phyloP scores from a whole-genome alignment of 2,329 filamentous ascomycete species.

The Blastomyces gilchristii region DNA sequence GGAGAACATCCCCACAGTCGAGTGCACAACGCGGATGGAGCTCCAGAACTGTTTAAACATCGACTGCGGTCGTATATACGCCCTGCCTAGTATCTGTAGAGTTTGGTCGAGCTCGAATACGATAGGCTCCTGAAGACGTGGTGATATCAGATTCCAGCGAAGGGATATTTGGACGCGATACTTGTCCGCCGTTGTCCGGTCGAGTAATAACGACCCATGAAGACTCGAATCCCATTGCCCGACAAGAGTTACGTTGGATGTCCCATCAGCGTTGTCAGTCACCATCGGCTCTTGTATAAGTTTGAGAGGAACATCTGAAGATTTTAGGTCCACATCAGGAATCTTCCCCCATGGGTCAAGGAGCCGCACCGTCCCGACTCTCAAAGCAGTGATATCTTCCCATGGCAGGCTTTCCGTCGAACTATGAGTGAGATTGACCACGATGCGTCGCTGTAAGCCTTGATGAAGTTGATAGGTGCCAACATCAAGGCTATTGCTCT shows the following conservation, averaged over 20 bases:
- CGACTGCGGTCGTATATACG: conserved; percentile 74
- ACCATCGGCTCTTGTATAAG: conserved; percentile 68
- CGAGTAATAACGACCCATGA: conserved; percentile 84
- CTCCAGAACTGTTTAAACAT: conserved; percentile 84
- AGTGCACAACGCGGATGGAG: conserved; percentile 73
- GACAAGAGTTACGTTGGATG: conserved; percentile 71
- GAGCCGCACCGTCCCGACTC: conserved; percentile 70
- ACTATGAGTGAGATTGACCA: conserved; percentile 81
- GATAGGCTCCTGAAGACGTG: conserved; percentile 79
- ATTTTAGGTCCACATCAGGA: conserved; percentile 62
- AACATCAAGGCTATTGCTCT: conserved; percentile 70
- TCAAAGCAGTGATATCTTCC: conserved; percentile 68
- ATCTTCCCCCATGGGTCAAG: conserved; percentile 78
- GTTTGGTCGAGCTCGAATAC: conserved; percentile 71
- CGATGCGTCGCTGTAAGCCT: conserved; percentile 78
- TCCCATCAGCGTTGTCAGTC: conserved; percentile 80
- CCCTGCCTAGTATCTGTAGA: conserved; percentile 72
- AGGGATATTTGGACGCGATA: conserved; percentile 82
- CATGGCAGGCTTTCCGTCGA: conserved; percentile 81
- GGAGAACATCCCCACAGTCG: conserved; percentile 76
- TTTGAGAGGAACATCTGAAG: conserved; percentile 66
- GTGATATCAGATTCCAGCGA: conserved; percentile 74
- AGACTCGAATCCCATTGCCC: conserved; percentile 95
- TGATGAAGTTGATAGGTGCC: conserved; percentile 94
- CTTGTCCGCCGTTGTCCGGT: conserved; percentile 84